Evolutionary conservation across 495 filamentous ascomycete genomes (phyloP), one percentile per base, ranked within the genome.

Genomic region (Immersiella caudata): DNA sequence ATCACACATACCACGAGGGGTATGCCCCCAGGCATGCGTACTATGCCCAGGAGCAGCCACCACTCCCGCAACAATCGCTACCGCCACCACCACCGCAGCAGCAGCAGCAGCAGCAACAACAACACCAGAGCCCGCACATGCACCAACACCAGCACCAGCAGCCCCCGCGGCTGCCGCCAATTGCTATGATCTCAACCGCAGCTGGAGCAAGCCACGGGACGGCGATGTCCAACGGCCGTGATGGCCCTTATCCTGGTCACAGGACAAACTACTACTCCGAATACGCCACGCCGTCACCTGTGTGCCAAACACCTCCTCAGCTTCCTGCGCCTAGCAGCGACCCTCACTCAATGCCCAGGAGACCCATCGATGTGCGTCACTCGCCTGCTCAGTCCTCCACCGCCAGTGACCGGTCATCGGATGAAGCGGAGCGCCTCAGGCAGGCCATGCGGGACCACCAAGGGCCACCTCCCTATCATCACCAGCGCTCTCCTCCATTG

Each of bases 21-120:
- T 82, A 81, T 66, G 72, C 76, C 68, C 76, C 79, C 51, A 67
- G 72, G 70, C 76, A 78, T 65, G 70, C 68, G 29, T 79, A 80
- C 65, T 81, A 82, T 71, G 67, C 74, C 16, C 74, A 74, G 64
- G 80, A 81, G 29, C 75, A 79, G 51, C 74, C 74, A 57, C 72
- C 62, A 7, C 67, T 64, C 22, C 64, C 62, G 35, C 61, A 29
- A 8, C 65, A 63, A n/a, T 51, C 59, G 11, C 57, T 56, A 18
- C 70, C 67, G 62, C 67, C 65, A 57, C 70, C 57, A 27, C 64
- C 18, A 9, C 56, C 55, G 24, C 56, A 60, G 9, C 65, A 62
- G 22, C 52, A 52, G 8, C 60, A 57, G 29, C 58, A 46, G 46
- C 66, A 65, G 24, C 69, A 70, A n/a, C 25, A 36, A n/a, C 49